Percentiles rank a stretch among this genome's conserved stretches.
Evolutionary conservation across 1,284 basidiomycete species (phyloP).

Genomic region (Boletus smithii): DNA sequence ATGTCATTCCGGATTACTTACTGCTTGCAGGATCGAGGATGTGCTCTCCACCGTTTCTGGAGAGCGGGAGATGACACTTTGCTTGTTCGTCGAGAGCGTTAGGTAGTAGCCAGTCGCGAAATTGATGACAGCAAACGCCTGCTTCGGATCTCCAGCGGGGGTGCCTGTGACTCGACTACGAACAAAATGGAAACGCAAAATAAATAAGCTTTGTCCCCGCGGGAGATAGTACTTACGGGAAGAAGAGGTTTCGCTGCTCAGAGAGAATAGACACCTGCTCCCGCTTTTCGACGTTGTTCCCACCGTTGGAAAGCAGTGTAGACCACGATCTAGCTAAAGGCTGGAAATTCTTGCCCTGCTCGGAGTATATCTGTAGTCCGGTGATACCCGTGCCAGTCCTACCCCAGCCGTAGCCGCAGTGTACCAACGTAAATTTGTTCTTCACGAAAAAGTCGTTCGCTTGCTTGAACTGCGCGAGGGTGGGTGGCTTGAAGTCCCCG

Average conservation of each 20-base stretch:
- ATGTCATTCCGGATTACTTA: background rate
- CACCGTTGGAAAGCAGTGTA: background rate
- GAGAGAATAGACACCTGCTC: constrained; percentile 12
- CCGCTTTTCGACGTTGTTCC: constrained; percentile 15
- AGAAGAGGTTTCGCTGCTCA: constrained; percentile 7
- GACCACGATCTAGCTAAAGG: constrained; percentile 7
- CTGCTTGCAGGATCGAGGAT: background rate
- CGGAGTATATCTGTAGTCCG: constrained; percentile 11
- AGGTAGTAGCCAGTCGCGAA: constrained; percentile 13
- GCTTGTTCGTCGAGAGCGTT: constrained; percentile 4
- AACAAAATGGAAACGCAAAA: too few species aligned
- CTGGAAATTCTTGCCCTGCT: constrained; percentile 1
- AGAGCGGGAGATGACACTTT: background rate
- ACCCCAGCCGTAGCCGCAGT: constrained; percentile 15
- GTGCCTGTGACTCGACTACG: constrained; percentile 5
- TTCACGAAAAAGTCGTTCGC: constrained; percentile 13
- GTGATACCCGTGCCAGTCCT: constrained; percentile 15
- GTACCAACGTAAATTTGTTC: constrained; percentile 11
- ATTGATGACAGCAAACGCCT: constrained; percentile 7
- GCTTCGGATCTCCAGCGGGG: background rate
- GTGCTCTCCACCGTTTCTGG: constrained; percentile 8
- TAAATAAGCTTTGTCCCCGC: too few species aligned
- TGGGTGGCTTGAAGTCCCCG: constrained; percentile 12
- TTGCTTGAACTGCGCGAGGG: constrained; percentile 9
- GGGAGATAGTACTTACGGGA: constrained; percentile 10